phyloP scores from a whole-genome alignment of 495 filamentous ascomycete species.

The Trichoderma gamsii region DNA sequence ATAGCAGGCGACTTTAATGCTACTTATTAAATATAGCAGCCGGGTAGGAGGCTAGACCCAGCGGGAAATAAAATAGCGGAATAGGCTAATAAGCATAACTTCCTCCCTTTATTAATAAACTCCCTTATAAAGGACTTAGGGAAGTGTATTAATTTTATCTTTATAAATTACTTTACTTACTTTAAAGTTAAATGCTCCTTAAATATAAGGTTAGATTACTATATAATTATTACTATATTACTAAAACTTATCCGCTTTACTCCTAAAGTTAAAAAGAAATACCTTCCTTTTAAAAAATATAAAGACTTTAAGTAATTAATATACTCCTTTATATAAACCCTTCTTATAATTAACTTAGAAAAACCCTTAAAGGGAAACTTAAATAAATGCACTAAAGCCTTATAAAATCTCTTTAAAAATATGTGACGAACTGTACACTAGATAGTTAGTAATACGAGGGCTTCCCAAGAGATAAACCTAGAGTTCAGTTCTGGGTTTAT shows the following conservation, averaged over 20 bases:
- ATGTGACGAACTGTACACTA: neutral
- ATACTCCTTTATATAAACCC: constrained; percentile 18
- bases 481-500: too few relatives aligned
- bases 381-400: neutral
- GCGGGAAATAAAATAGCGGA: neutral
- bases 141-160: neutral
- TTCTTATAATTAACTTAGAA: neutral
- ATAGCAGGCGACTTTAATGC: neutral
- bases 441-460: too few relatives aligned
- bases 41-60: neutral
- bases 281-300: neutral
- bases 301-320: constrained; percentile 12
- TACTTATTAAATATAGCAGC: neutral
- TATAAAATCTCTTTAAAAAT: constrained; percentile 1
- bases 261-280: neutral
- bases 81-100: neutral
- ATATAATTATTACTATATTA: neutral
- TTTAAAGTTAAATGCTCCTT: neutral
- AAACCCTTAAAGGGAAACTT: neutral
- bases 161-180: neutral
- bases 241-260: neutral
- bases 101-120: neutral
- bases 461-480: too few relatives aligned
- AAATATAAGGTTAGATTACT: neutral
- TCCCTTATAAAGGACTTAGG: neutral